Base-by-base conservation (phyloP, 192 early-diverging fungal genomes). In the Coemansia sp. region DNA sequence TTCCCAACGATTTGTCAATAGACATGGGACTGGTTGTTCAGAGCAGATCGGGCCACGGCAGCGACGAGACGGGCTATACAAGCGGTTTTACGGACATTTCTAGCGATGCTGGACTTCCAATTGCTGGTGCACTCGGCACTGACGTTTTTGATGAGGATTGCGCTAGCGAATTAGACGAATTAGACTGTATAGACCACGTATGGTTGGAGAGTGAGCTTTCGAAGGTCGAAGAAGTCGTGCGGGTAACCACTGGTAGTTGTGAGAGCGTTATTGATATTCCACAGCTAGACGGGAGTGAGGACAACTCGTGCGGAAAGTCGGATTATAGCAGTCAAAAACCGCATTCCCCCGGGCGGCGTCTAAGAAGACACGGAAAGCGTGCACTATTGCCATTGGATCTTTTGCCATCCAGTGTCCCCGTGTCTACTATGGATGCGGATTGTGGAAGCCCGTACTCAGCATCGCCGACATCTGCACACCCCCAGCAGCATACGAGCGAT, bases 171-270 rank as follows among this genome's bases (percentile, higher is more conserved):
- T 14, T 38, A 0, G 49, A 56, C 6, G 56, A 24, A n/a, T 19
- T 64, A 48, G 30, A 27, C 32, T 61, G 54, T 26, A n/a, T 63
- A 18, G 49, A 64, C 28, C 26, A 23, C 4, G 30, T 51, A 23
- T 67, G 65, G 71, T 49, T 67, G 4, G 65, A 51, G 22, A 41
- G 38, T 14, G 69, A 66, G 34, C 16, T 72, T 10, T 27, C 32
- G 4, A 57, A 48, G 8, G 24, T 19, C 19, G 63, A 65, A 26
- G 38, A 10, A 27, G 59, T 31, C 26, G 28, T 14, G 24, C 30
- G 26, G 19, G 7, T 59, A 16, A 3, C 48, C 24, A 8, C 41
- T 16, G 8, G 58, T 41, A 16, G 48, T 6, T 28, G 25, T 24
- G 22, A n/a, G 34, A 49, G 41, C 19, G 31, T 48, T 7, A 9